Conservation (phyloP, 352 stramenopile species). For the Phytophthora sp. region DNA sequence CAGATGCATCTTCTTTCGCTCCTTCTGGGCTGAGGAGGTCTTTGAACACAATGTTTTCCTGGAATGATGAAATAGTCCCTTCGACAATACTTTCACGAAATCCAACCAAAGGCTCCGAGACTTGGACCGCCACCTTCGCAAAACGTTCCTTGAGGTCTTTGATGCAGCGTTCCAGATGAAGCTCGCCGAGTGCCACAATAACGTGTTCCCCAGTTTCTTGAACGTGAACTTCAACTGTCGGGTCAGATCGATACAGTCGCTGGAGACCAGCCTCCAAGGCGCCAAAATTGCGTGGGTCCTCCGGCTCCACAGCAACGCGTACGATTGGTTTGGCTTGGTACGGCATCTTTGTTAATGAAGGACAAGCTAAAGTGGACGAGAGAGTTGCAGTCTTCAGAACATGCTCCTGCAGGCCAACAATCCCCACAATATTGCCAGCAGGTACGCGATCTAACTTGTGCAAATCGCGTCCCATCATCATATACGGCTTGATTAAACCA, state of each 20-base stretch:
- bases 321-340: constrained; percentile 93
- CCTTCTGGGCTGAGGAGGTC: constrained; percentile 51
- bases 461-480: constrained; percentile 94
- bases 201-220: constrained; percentile 92
- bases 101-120: constrained; percentile 88
- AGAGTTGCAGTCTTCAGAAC: constrained; percentile 93
- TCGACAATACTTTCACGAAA: constrained; percentile 89
- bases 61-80: constrained; percentile 59
- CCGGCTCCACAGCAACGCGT: constrained; percentile 90
- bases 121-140: constrained; percentile 81
- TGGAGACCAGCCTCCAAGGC: constrained; percentile 87
- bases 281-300: constrained; percentile 87
- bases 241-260: constrained; percentile 92
- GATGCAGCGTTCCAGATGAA: constrained; percentile 92
- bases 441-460: constrained; percentile 77
- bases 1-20: constrained; percentile 11
- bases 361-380: constrained; percentile 75
- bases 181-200: constrained; percentile 89
- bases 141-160: constrained; percentile 92
- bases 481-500: constrained; percentile 78
- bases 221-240: constrained; percentile 92
- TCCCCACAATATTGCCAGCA: constrained; percentile 90
- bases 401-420: constrained; percentile 87
- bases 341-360: constrained; percentile 88
- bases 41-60: constrained; percentile 77